Evolutionary conservation across 2,329 filamentous ascomycete species (phyloP), one percentile per base, ranked within the genome.

Genomic region (Phialophora chinensis): DNA sequence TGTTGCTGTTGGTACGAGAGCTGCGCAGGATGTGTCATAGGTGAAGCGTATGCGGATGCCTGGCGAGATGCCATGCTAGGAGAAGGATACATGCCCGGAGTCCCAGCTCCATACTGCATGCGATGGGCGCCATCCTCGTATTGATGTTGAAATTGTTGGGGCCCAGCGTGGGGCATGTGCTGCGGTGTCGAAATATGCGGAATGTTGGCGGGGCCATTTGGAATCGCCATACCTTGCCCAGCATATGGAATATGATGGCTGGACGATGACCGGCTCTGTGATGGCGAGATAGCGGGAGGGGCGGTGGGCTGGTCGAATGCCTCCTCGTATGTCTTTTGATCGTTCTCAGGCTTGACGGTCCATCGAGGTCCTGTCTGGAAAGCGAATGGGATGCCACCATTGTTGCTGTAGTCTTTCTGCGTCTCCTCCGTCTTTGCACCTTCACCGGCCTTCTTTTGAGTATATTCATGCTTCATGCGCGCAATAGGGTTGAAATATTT

Each of bases 301-400:
- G 66, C 83, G 79, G 73, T 86, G 81, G 59, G 87, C 82, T 72
- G 88, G 72, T 96, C 92, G 77, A 97, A 95, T 74, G 91, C 88
- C 73, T 94, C 87, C 59, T 87, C 86, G 77, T 93, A 96, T 0
- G 87, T 91, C 74, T 91, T 91, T 70, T 96, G 91, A 52, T 86
- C 83, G 70, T 92, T 90, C 23, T 89, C 88, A 57, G 87, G 81
- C 27, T 88, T 80, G 66, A 88, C 87, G 67, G 90, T 88, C 94
- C 95, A 99, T 0, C 90, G 93, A 0, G 93, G 93, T 11, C 85
- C 83, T 1, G 95, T 98, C 73, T 92, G 90, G 78, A 90, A 97
- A 3, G 94, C 89, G 31, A 90, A 90, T 44, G 90, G 90, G 61
- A 97, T 86, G n/a, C 92, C 93, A 55, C 89, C 90, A 74, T 95